Evolutionary conservation across 495 filamentous ascomycete genomes (phyloP), one percentile per base, ranked within the genome.

Genomic region (Rusavskia elegans): DNA sequence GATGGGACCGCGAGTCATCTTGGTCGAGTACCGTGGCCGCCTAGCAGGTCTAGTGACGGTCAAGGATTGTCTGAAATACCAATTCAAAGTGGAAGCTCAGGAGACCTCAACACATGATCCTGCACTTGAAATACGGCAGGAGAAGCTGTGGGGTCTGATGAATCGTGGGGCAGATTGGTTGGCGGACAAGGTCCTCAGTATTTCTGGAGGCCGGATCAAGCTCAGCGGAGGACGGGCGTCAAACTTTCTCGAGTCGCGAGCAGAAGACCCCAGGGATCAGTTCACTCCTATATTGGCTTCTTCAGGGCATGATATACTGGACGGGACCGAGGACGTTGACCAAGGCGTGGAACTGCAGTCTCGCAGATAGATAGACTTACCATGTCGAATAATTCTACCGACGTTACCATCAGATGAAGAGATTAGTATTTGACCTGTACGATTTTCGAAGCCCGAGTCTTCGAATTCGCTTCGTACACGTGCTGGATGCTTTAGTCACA

Each of bases 11-110:
- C 80, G 93, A 2, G 88, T 95, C 13, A 87, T 98, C 49, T 73
- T 97, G 16, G 85, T 97, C 41, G 93, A 98, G 63, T 83, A 95
- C 61, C 82, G 83, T 45, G 92, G 92, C 21, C 75, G 78, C 35
- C 74, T 98, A 3, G 75, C 73, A 0, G 92, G 92, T 2, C 72
- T 97, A 5, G 87, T 98, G 11, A 98, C 92, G 0, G 85, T 96
- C 54, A 98, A 98, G 67, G 92, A 98, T 66, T 96, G 93, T 55
- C 68, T 98, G 52, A 95, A 93, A 65, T 97, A 93, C 61, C 93
- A 97, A 67, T 93, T 96, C 77, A 92, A 88, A 72, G 87, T 87
- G 3, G 92, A 98, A 62, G 89, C 87, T 45, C 80, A 87, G 14
- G 89, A 94, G 66, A 81, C 89, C 57, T 80, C 80, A 3, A 70